Conservation (phyloP, 2,329 filamentous ascomycete genomes). For the Dactylellina drechsleri region DNA sequence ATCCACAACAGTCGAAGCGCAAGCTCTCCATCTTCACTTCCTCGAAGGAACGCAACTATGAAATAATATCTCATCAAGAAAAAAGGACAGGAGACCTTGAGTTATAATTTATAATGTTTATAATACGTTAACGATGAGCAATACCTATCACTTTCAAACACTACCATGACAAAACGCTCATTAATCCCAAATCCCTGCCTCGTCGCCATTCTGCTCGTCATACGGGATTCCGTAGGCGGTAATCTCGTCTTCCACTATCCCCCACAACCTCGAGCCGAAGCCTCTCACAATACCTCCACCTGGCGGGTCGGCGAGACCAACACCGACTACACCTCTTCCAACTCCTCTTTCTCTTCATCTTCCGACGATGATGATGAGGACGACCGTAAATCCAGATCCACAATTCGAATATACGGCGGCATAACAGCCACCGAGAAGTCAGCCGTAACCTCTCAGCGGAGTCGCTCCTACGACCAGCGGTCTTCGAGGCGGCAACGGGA, state of each 20-base stretch:
- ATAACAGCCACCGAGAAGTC: slow-evolving; percentile 52
- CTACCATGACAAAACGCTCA: slow-evolving; percentile 59
- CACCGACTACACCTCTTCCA: slow-evolving; percentile 62
- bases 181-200: slow-evolving; percentile 67
- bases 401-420: slow-evolving; percentile 51
- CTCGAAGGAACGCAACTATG: slow-evolving; percentile 1
- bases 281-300: slow-evolving; percentile 58
- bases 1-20: not conserved
- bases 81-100: not conserved
- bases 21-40: slow-evolving; percentile 4
- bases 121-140: slow-evolving; percentile 31
- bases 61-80: slow-evolving; percentile 1
- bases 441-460: slow-evolving; percentile 54
- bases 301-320: slow-evolving; percentile 59
- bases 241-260: slow-evolving; percentile 89
- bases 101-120: slow-evolving; percentile 11
- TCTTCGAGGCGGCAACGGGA: slow-evolving; percentile 49
- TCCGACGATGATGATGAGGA: slow-evolving; percentile 57
- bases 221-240: slow-evolving; percentile 80
- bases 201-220: slow-evolving; percentile 77
- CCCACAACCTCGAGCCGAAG: slow-evolving; percentile 65
- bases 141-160: not conserved
- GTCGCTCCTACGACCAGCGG: slow-evolving; percentile 43
- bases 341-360: slow-evolving; percentile 55
- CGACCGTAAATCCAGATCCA: slow-evolving; percentile 60